Evolutionary conservation across 179 eudicot species (phyloP), one percentile per base, ranked within the genome.

Genomic region (Sideroxylon spinosum): DNA sequence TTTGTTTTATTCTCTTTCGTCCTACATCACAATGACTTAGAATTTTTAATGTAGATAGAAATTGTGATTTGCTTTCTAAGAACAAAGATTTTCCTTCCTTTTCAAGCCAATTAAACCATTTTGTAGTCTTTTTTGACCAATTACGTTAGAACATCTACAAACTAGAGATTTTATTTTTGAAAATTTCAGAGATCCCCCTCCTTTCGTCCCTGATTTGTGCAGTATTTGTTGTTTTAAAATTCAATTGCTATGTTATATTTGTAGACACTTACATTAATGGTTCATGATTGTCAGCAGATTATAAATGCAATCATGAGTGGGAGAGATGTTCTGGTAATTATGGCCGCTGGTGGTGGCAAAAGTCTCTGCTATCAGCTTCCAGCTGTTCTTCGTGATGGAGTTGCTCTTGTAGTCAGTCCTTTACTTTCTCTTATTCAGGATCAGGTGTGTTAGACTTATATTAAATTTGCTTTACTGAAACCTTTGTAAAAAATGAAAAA

Each of bases 281-380:
- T 28, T 53, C 17, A 20, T 67, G 63, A 12, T 78, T 80, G 29
- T 81, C 29, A 68, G 63, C 88, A 95, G 98, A 93, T 95, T 61
- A 82, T 95, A 75, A 95, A 95, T 86, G 94, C 98, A 78, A 82
- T 91, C 73, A 89, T 95, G 99, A 90, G 96, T 23, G 89, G 94
- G 32, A 92, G 90, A 84, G 97, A 95, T 84, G 96, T 93, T 76
- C 84, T 95, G 80, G 99, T 95, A 68, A 95, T 95, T 77, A 95
- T 95, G 99, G 99, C 99, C 72, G 98, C 99, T 78, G 99, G 99
- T 76, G 99, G 99, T 62, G 99, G 99, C 73, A 95, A 95, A 90
- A 95, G 99, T 86, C 90, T 95, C 9, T 95, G 99, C 83, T 95
- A 95, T 86, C 99, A 95, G 87, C 99, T 95, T 82, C 99, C 98